Percentiles rank a stretch among this genome's conserved stretches.
phyloP scores from a whole-genome alignment of 352 stramenopile species.

The Phytophthora idaei region DNA sequence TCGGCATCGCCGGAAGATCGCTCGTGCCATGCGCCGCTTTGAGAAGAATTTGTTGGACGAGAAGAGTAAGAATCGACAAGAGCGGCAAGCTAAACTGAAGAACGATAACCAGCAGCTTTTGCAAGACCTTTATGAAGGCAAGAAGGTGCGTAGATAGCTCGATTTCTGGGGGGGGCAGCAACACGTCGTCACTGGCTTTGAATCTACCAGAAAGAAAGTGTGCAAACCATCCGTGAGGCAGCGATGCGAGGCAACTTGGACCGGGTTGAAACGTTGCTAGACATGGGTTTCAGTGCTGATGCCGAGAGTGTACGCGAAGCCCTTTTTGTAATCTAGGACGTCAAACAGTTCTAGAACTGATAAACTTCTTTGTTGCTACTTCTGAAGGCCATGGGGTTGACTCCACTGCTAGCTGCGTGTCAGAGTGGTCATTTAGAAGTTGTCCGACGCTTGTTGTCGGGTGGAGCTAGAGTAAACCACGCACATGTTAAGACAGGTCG shows the following conservation, averaged over 20 bases:
- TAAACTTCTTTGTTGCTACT: neutral
- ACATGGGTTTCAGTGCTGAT: slow-evolving; percentile 58
- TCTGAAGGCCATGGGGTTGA: slow-evolving; percentile 69
- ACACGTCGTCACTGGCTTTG: neutral
- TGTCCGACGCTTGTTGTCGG: slow-evolving; percentile 51
- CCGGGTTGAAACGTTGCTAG: slow-evolving; percentile 52
- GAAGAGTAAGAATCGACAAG: slow-evolving; percentile 35
- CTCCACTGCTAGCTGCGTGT: slow-evolving; percentile 60
- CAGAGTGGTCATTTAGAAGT: slow-evolving; percentile 54
- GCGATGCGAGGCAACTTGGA: slow-evolving; percentile 61
- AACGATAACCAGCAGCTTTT: slow-evolving; percentile 46
- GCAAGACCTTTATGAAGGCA: slow-evolving; percentile 46
- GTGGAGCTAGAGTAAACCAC: slow-evolving; percentile 57
- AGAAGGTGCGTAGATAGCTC: slow-evolving; percentile 23
- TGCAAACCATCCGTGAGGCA: slow-evolving; percentile 72
- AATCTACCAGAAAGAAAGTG: slow-evolving; percentile 55
- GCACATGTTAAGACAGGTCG: slow-evolving; percentile 57
- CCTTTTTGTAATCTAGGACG: neutral
- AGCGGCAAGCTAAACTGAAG: slow-evolving; percentile 42
- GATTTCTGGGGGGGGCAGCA: neutral
- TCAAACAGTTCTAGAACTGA: neutral
- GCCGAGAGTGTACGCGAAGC: slow-evolving; percentile 52
- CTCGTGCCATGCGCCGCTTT: slow-evolving; percentile 43
- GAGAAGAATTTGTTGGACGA: slow-evolving; percentile 42
- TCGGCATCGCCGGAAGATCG: slow-evolving; percentile 42